Evolutionary conservation across 169 alveolate species (phyloP), one percentile per base, ranked within the genome.

Genomic region (Eimeria sp.): DNA sequence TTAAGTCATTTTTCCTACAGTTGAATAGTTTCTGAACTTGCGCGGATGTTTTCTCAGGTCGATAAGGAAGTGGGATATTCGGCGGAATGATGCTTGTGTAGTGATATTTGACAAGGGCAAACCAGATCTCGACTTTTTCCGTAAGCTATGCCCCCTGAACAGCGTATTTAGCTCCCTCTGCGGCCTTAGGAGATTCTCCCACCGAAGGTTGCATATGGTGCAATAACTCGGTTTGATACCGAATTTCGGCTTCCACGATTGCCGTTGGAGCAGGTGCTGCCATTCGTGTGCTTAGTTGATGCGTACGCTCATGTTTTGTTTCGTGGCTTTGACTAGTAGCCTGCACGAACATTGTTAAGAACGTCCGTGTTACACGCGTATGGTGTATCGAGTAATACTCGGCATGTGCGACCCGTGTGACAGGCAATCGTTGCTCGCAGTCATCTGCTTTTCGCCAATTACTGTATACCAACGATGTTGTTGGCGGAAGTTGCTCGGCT

Each of bases 341-440:
- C 0, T 20, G 56, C n/a, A 14, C 23, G 30, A 14, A 25, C 68
- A 25, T 6, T 43, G 4, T 43, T 3, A 43, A 4, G 4, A 0
- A 60, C 68, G 33, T 0, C 3, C 30, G 20, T 40, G 0, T 74
- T 6, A 37, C 58, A 33, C 30, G 58, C 18, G 20, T 46, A 14
- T n/a, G 49, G 27, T n/a, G 20, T 0, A 9, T n/a, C 37, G 37
- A 11, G 68, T 6, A 20, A 27, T n/a, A 49, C 40, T 27, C 43
- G 43, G 43, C 30, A 25, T 52, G 66, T 78, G 88, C 88, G 27
- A 25, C n/a, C 40, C 27, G n/a, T 54, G 66, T 25, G 83, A 40
- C 94, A 87, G 94, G 94, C 66, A 87, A 87, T 46, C 82, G 94
- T 0, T 66, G 82, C 60, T 66, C 94, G 52, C 94, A 87, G 56